Evolutionary conservation across 495 filamentous ascomycete genomes (phyloP).

Genomic region (Neurospora tetrasperma): DNA sequence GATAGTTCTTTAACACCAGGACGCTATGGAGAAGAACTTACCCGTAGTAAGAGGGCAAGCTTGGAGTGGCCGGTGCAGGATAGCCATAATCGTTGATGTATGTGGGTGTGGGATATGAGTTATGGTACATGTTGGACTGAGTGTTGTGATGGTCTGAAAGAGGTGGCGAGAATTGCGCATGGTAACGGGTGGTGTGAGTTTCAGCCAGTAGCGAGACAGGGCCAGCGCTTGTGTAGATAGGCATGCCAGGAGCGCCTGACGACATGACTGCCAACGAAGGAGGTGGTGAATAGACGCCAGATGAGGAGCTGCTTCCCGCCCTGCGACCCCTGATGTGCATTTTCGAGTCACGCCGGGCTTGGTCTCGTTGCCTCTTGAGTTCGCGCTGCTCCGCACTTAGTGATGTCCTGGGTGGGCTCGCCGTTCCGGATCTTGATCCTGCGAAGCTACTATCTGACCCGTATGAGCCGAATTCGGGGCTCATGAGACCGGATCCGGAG

Average conservation of each 20-base stretch:
- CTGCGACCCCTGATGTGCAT: constrained; percentile 28
- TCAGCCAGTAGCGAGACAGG: constrained; percentile 36
- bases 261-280: constrained; percentile 31
- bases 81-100: constrained; percentile 32
- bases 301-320: constrained; percentile 31
- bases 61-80: constrained; percentile 25
- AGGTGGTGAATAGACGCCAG: constrained; percentile 29
- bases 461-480: constrained; percentile 28
- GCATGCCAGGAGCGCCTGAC: constrained; percentile 25
- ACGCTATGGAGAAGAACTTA: constrained; percentile 13
- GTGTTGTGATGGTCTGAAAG: constrained; percentile 26
- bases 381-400: constrained; percentile 40
- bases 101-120: constrained; percentile 17
- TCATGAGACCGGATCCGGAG: constrained; percentile 26
- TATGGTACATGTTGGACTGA: constrained; percentile 26
- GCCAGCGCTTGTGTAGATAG: constrained; percentile 38
- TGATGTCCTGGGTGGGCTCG: constrained; percentile 34
- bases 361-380: constrained; percentile 39
- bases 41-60: constrained; percentile 37
- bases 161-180: constrained; percentile 35
- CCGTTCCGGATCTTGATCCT: constrained; percentile 33
- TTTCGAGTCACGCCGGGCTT: constrained; percentile 34
- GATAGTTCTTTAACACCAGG: neutral
- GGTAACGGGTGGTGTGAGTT: constrained; percentile 30
- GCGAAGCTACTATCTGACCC: constrained; percentile 35